These are phyloP conservation scores for Urostyla sp. DNA, from an alignment of 73 alveolate species.

Conservation along the genomic window DNA sequence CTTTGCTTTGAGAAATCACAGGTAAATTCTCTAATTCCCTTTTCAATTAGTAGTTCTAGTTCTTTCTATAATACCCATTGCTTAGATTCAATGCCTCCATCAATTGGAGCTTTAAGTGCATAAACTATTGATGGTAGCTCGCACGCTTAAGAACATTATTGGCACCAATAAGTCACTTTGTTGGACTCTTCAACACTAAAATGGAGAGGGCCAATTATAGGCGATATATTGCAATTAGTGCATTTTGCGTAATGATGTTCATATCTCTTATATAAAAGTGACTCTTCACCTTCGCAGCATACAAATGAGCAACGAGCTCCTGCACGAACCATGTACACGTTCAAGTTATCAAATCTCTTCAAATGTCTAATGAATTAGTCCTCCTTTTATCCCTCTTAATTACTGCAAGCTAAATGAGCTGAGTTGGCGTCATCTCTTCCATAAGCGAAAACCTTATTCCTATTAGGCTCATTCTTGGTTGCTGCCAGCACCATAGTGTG, in stretches of 20 bases:
- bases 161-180: conserved; percentile 52
- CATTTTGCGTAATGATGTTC: conserved; percentile 48
- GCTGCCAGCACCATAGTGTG: conserved; percentile 61
- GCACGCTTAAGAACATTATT: conserved; percentile 5
- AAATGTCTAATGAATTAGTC: conserved; percentile 62
- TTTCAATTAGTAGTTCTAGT: neutral
- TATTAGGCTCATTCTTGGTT: conserved; percentile 31
- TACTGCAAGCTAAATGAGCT: conserved; percentile 26
- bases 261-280: conserved; percentile 14
- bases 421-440: conserved; percentile 47
- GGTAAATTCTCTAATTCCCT: conserved; percentile 46
- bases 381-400: conserved; percentile 26
- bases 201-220: conserved; percentile 62
- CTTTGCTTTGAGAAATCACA: conserved; percentile 39
- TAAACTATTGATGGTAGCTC: conserved; percentile 38
- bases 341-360: conserved; percentile 59
- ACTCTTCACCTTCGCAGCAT: conserved; percentile 62
- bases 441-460: conserved; percentile 40
- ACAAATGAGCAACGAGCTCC: conserved; percentile 70
- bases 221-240: conserved; percentile 40
- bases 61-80: conserved; percentile 27
- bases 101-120: conserved; percentile 56
- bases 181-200: conserved; percentile 40
- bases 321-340: conserved; percentile 66
- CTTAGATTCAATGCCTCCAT: conserved; percentile 41